phyloP scores from a whole-genome alignment of 2,329 filamentous ascomycete species.

The Penicillium concentricum region DNA sequence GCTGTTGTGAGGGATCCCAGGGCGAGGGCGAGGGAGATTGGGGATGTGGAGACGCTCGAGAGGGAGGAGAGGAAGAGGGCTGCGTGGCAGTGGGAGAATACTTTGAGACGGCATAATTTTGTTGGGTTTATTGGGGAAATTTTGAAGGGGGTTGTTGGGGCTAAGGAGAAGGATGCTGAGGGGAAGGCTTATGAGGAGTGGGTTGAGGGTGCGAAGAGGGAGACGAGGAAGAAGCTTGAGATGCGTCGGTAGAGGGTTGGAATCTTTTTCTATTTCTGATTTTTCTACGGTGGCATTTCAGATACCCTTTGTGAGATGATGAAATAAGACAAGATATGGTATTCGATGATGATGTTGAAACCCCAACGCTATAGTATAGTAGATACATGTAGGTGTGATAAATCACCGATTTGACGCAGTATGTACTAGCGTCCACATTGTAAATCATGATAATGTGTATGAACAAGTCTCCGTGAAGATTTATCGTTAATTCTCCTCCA shows the following conservation, averaged over 20 bases:
- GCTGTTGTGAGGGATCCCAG: conserved; percentile 86
- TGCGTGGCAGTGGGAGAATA: conserved; percentile 94
- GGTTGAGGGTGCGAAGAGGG: conserved; percentile 66
- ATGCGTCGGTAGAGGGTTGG: conserved; percentile 21
- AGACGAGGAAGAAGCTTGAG: conserved; percentile 43
- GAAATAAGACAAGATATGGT: conserved; percentile 5
- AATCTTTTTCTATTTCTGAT: not conserved
- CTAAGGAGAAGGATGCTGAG: conserved; percentile 64
- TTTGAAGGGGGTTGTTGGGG: conserved; percentile 76
- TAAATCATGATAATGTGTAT: conserved; percentile 10
- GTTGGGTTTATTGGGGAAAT: conserved; percentile 92
- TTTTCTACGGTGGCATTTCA: conserved; percentile 10
- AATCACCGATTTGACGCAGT: conserved; percentile 4
- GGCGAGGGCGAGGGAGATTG: conserved; percentile 72
- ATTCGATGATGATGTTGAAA: conserved; percentile 12
- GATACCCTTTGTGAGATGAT: conserved; percentile 18
- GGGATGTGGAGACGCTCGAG: conserved; percentile 74
- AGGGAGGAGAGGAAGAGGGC: conserved; percentile 79
- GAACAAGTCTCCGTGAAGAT: not conserved
- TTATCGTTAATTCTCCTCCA: not conserved
- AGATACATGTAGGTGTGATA: conserved; percentile 11
- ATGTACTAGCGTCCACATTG: conserved; percentile 16
- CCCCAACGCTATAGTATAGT: conserved; percentile 8
- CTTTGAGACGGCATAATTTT: conserved; percentile 88
- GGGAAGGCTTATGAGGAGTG: conserved; percentile 68